Conservation (phyloP, 768 basidiomycete genomes). For the Tulasnella sp. region DNA sequence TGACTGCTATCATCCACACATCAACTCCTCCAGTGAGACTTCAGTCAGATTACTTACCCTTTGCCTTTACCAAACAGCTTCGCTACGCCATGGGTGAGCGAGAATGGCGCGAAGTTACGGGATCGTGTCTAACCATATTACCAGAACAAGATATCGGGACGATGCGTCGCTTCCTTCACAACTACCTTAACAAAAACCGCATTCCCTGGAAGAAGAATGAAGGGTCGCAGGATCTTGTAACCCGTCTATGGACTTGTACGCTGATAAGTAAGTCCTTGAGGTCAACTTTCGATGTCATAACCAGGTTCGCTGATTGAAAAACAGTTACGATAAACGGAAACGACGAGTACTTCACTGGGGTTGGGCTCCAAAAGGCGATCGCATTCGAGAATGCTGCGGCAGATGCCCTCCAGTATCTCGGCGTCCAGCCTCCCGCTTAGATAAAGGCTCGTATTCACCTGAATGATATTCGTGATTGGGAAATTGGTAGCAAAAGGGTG, state of each 20-base stretch:
- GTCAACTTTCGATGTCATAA: background rate
- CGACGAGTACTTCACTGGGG: background rate
- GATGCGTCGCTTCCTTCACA: background rate
- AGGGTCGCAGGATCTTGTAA: background rate
- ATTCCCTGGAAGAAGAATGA: background rate
- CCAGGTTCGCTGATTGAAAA: background rate
- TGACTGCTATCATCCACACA: background rate
- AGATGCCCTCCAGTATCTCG: background rate
- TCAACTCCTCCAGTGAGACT: background rate
- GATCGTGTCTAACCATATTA: background rate
- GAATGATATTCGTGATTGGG: background rate
- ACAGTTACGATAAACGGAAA: background rate
- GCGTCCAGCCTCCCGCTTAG: background rate
- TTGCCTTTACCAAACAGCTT: background rate
- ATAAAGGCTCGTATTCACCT: background rate
- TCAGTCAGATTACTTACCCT: background rate
- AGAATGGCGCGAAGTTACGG: no score
- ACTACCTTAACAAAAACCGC: background rate
- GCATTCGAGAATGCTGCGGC: background rate
- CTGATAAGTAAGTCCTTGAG: background rate
- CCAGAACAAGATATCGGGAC: background rate
- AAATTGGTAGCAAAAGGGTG: no score
- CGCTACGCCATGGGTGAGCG: background rate
- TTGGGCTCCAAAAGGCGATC: background rate
- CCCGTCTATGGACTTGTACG: background rate